Conservation (phyloP, 129 eudicot genomes). For the Silybum marianum region DNA sequence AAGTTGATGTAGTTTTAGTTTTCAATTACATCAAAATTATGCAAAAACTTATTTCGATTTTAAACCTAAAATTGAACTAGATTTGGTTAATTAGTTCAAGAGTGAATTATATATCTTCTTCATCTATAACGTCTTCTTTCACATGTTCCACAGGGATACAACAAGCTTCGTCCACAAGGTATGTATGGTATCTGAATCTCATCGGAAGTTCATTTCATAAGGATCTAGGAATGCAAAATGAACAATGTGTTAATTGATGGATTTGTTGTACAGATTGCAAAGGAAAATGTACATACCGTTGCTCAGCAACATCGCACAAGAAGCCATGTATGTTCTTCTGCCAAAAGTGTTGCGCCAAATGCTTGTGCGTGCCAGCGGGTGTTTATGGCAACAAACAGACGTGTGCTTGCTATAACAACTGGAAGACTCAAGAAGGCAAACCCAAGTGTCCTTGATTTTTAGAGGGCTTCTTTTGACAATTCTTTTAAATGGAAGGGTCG, state of each 20-base stretch:
- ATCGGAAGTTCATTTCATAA: not conserved
- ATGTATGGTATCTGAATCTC: not conserved
- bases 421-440: slow-evolving; percentile 75
- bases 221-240: not conserved
- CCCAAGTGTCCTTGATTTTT: slow-evolving; percentile 67
- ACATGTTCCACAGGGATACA: slow-evolving; percentile 41
- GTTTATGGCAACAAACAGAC: slow-evolving; percentile 62
- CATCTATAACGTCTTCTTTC: not conserved
- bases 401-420: slow-evolving; percentile 75
- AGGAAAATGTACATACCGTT: slow-evolving; percentile 56
- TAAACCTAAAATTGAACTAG: not conserved
- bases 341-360: slow-evolving; percentile 66
- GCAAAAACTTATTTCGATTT: not conserved
- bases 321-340: slow-evolving; percentile 83
- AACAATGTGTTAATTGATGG: not conserved
- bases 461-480: slow-evolving; percentile 18
- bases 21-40: not conserved
- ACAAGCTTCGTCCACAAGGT: slow-evolving; percentile 58
- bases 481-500: slow-evolving; percentile 18
- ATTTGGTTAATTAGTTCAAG: not conserved
- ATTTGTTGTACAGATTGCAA: slow-evolving; percentile 50
- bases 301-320: slow-evolving; percentile 80
- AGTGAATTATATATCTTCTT: not conserved
- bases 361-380: slow-evolving; percentile 72
- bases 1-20: too few species aligned